These are phyloP conservation scores for Hymenochaete sp. DNA, from an alignment of 1,284 basidiomycete species.

Conservation along the genomic window DNA sequence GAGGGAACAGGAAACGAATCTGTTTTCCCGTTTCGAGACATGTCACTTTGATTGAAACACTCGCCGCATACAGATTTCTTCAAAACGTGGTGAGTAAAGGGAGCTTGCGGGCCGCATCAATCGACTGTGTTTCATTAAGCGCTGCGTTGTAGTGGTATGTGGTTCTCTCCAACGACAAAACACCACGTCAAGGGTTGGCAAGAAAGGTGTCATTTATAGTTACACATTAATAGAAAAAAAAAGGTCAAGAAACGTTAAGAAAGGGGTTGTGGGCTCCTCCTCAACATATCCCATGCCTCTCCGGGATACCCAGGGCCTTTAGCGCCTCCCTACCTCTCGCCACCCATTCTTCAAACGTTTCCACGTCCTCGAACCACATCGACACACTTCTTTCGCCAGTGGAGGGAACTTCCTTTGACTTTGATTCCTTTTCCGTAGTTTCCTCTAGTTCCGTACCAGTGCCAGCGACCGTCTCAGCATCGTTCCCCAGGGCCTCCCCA, in stretches of 20 bases:
- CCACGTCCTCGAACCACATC: conserved; percentile 51
- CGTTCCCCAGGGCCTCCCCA: background rate
- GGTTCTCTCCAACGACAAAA: no score
- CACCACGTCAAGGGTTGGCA: no score
- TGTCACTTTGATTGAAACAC: no score
- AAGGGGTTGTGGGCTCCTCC: background rate
- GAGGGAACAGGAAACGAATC: no score
- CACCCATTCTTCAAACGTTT: conserved; percentile 42
- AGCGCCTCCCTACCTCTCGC: conserved; percentile 40
- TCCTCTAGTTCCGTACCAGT: background rate
- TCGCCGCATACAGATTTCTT: no score
- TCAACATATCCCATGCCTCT: conserved; percentile 30
- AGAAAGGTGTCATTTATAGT: background rate
- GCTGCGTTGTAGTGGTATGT: no score
- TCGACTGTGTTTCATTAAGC: no score
- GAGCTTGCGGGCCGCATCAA: no score
- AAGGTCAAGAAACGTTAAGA: background rate
- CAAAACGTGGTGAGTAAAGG: no score
- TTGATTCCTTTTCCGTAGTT: background rate
- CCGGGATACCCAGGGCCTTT: conserved; percentile 38
- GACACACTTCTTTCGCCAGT: conserved; percentile 3
- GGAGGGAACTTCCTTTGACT: background rate
- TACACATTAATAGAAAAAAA: background rate
- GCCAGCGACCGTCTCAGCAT: background rate
- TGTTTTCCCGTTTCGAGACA: no score